These are phyloP conservation scores for Phragmites australis DNA, from an alignment of 176 grass and related monocot genomes.

Conservation along the genomic window DNA sequence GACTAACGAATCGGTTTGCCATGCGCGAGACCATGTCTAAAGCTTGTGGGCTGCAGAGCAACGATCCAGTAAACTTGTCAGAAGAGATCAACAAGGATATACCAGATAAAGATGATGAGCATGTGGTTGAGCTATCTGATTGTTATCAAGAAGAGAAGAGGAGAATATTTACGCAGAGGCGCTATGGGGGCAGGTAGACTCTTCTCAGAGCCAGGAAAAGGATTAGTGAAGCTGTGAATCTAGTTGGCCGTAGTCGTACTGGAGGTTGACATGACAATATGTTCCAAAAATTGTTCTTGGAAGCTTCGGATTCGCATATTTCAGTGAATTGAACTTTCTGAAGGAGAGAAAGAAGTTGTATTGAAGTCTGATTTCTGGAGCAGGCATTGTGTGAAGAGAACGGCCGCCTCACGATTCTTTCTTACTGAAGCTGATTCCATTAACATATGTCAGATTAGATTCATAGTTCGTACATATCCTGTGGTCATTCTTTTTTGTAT, in stretches of 20 bases:
- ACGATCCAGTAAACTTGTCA: conserved; percentile 26
- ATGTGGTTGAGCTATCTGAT: conserved; percentile 51
- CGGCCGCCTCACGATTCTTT: neutral
- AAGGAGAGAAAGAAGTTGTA: conserved; percentile 3
- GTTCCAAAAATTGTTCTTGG: neutral
- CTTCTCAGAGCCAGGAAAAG: conserved; percentile 51
- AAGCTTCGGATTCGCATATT: conserved; percentile 16
- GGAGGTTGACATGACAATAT: neutral
- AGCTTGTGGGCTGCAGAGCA: conserved; percentile 31
- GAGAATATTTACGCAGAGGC: conserved; percentile 77
- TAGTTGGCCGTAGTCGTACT: neutral
- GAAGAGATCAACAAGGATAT: conserved; percentile 63
- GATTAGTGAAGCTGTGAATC: conserved; percentile 6
- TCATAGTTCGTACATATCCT: neutral
- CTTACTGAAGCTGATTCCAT: neutral
- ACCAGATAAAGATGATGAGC: conserved; percentile 58
- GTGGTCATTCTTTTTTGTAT: conserved; percentile 26
- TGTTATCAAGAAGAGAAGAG: conserved; percentile 56
- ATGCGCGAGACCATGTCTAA: conserved; percentile 68
- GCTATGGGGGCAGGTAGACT: conserved; percentile 69
- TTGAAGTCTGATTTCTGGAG: conserved; percentile 4
- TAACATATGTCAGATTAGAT: conserved; percentile 4
- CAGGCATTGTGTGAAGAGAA: neutral
- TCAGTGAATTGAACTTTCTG: conserved; percentile 5
- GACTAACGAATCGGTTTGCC: conserved; percentile 64